Base-by-base conservation (phyloP, 2,329 filamentous ascomycete species). In the Alternaria arbusti region DNA sequence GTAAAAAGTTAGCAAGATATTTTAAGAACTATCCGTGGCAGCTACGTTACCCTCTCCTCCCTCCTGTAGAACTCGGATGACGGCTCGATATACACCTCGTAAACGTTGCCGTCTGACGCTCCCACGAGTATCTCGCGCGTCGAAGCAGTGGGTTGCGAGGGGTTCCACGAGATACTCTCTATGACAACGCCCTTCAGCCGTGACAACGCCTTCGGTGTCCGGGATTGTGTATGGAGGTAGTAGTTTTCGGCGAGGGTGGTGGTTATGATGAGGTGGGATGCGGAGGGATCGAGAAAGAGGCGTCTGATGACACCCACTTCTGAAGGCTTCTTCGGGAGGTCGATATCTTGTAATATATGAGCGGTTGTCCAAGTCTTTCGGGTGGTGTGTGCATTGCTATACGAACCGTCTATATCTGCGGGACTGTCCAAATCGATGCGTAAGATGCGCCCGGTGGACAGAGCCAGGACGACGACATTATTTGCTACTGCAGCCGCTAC, bases 241-340 rank as follows among this genome's bases (percentile, higher is more conserved):
- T 94, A 99, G 82, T 97, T 98, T 81, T 99, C 96, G 78, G 94
- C 94, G 44, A 94, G 88, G 6, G 93, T 91, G 4, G 96, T 99
- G 78, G 91, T 94, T 70, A 99, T 89, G 68, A 99, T 88, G 26
- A 99, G 85, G 82, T 99, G 96, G 6, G 94, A 97, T 26, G 96
- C 96, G 11, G 95, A 97, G 26, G 96, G 95, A 77, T 99, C 96
- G 76, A 99, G 91, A 83, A 99, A 99, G 88, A 99, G 93, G 83
- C 92, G 93, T 71, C 92, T 90, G 76, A 99, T 98, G 56, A 97
- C 88, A 70, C 96, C 96, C 63, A 96, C 88, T 79, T 99, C 95
- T 40, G 93, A 91, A 15, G 93, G 89, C 75, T 95, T 96, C 83
- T 96, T 97, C 40, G 96, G 96, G 8, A 99, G 88, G 80, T 99